These are phyloP conservation scores for Ustilago lituana DNA, from an alignment of 1,284 basidiomycete species.

Conservation along the genomic window DNA sequence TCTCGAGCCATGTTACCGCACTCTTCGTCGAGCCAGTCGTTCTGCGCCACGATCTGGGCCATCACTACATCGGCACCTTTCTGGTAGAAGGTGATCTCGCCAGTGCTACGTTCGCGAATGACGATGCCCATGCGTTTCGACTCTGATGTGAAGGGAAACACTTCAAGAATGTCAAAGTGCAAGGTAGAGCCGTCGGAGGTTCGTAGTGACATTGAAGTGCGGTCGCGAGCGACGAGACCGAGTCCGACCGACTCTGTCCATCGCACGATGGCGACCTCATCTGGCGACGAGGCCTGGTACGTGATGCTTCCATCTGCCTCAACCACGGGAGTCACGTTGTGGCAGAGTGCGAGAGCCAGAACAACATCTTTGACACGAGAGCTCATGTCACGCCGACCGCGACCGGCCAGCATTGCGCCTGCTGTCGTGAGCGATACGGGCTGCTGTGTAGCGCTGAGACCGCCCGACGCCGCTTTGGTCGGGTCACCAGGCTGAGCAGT, in stretches of 20 bases:
- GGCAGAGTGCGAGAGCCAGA: slow-evolving; percentile 90
- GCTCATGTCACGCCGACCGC: slow-evolving; percentile 93
- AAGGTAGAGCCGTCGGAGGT: slow-evolving; percentile 67
- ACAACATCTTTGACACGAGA: slow-evolving; percentile 93
- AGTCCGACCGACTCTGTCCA: slow-evolving; percentile 97
- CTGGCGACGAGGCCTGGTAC: slow-evolving; percentile 97
- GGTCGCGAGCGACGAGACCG: slow-evolving; percentile 85
- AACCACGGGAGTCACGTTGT: slow-evolving; percentile 94
- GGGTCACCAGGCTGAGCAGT: slow-evolving; percentile 23
- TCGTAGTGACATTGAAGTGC: slow-evolving; percentile 76
- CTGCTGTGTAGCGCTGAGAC: slow-evolving; percentile 9
- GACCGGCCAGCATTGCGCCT: slow-evolving; percentile 79
- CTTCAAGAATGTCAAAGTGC: slow-evolving; percentile 85
- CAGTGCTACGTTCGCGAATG: slow-evolving; percentile 79
- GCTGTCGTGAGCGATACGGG: slow-evolving; percentile 69
- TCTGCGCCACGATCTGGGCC: slow-evolving; percentile 90
- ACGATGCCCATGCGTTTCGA: slow-evolving; percentile 99
- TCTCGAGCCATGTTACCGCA: slow-evolving; percentile 98
- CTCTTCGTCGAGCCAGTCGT: slow-evolving; percentile 99
- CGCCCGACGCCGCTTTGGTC: slow-evolving; percentile 16
- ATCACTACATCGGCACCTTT: slow-evolving; percentile 99
- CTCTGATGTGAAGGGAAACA: slow-evolving; percentile 97
- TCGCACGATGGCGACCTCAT: slow-evolving; percentile 98
- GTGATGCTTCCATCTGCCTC: slow-evolving; percentile 93
- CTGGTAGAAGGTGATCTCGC: slow-evolving; percentile 88